A percentile compares a stretch with the other conserved stretches of the same genome.
phyloP scores from a whole-genome alignment of 306 rosid species.

The Benincasa hispida region DNA sequence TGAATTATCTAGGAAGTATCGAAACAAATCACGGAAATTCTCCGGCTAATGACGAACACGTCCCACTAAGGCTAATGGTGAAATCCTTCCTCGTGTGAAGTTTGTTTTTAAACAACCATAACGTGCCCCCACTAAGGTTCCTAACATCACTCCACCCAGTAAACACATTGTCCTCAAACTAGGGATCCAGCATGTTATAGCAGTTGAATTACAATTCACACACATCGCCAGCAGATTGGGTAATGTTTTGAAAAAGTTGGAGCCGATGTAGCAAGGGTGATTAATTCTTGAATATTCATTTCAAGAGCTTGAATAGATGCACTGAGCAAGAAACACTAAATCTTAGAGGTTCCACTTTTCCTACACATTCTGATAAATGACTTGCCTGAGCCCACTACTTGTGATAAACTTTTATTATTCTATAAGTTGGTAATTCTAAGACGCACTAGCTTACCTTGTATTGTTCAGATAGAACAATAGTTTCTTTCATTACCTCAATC shows the following conservation, averaged over 20 bases:
- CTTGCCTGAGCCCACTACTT: neutral
- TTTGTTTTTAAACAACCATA: neutral
- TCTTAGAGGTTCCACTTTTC: neutral
- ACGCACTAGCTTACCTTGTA: neutral
- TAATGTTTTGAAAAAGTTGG: neutral
- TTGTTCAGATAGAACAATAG: neutral
- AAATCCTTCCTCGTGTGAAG: neutral
- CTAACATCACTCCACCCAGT: neutral
- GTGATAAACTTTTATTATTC: neutral
- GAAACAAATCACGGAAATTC: neutral
- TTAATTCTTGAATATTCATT: neutral
- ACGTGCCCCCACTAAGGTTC: neutral
- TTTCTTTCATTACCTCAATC: neutral
- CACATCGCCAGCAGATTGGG: neutral
- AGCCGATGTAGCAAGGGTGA: neutral
- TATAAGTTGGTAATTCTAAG: neutral
- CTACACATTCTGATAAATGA: neutral
- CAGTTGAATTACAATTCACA: neutral
- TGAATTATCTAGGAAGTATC: too few relatives aligned
- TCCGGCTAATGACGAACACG: neutral
- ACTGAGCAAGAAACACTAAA: neutral
- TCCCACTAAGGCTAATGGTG: neutral
- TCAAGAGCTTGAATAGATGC: neutral
- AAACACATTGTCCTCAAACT: neutral
- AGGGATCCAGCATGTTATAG: too few relatives aligned